These are phyloP conservation scores for Cercospora sp. DNA, from an alignment of 2,329 filamentous ascomycete genomes.

Conservation along the genomic window DNA sequence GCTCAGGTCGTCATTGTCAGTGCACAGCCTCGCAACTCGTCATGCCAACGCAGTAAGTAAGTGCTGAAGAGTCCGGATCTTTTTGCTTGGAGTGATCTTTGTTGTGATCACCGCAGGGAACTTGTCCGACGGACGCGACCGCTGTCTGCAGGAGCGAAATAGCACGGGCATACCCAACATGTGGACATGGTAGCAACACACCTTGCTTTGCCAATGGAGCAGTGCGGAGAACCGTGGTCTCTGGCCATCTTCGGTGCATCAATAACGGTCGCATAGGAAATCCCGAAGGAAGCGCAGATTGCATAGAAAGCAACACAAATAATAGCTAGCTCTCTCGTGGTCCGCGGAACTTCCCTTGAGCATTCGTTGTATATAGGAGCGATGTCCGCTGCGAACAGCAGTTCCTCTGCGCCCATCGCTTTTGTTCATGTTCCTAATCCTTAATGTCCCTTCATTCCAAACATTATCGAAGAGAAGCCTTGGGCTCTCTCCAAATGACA, in stretches of 20 bases:
- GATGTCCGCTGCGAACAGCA: not conserved
- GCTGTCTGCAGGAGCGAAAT: not conserved
- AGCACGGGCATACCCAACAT: not conserved
- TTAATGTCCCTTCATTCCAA: not conserved
- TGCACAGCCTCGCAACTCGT: not conserved
- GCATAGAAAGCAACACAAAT: not conserved
- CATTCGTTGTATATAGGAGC: not conserved
- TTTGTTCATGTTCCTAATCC: not conserved
- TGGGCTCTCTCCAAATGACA: not conserved
- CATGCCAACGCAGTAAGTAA: not conserved
- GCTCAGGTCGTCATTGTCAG: not conserved
- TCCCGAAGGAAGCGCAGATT: not conserved
- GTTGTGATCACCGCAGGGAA: conserved; percentile 3
- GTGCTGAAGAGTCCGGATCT: not conserved
- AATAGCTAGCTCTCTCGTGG: not conserved
- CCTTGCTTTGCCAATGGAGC: not conserved
- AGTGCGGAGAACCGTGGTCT: conserved; percentile 3
- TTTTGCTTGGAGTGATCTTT: not conserved
- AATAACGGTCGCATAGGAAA: not conserved
- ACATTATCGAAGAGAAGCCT: conserved; percentile 2
- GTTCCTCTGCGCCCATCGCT: not conserved
- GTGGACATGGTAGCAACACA: not conserved
- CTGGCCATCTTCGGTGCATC: not conserved
- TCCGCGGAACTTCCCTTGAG: not conserved
- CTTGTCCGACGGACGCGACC: not conserved